Evolutionary conservation across 257 asterid species (phyloP).

Genomic region (Echium plantagineum): DNA sequence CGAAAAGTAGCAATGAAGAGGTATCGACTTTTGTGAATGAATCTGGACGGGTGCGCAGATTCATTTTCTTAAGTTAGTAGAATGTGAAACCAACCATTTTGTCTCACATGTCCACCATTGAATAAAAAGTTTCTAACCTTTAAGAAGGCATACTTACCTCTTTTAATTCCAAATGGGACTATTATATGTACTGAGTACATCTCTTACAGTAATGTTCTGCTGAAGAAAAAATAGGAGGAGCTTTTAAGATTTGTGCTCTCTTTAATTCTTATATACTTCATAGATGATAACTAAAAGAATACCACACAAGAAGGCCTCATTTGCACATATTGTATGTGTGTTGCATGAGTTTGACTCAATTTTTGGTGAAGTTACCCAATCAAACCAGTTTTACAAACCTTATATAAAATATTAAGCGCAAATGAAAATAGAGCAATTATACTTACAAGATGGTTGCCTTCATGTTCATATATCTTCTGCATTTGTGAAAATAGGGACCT

Average conservation of each 20-base stretch:
- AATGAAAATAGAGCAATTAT: neutral
- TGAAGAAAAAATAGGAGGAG: neutral
- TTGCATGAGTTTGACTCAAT: neutral
- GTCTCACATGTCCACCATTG: too few relatives aligned
- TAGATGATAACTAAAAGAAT: too few relatives aligned
- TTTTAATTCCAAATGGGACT: too few relatives aligned
- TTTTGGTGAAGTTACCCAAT: neutral
- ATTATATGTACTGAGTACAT: too few relatives aligned
- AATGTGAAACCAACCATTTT: too few relatives aligned
- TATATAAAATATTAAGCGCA: neutral
- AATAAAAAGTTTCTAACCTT: too few relatives aligned
- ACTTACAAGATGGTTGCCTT: slow-evolving; percentile 64
- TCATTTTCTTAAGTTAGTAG: too few relatives aligned
- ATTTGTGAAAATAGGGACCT: slow-evolving; percentile 59
- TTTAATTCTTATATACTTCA: neutral
- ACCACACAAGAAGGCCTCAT: neutral
- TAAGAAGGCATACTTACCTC: too few relatives aligned
- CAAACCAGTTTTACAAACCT: neutral
- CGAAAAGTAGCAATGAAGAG: too few relatives aligned
- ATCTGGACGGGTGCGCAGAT: too few relatives aligned
- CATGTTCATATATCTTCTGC: slow-evolving; percentile 43
- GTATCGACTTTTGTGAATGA: too few relatives aligned
- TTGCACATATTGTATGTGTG: neutral
- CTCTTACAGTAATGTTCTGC: too few relatives aligned
- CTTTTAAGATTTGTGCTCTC: neutral